phyloP scores from a whole-genome alignment of 345 rosid species.

The Lumnitzera racemosa region DNA sequence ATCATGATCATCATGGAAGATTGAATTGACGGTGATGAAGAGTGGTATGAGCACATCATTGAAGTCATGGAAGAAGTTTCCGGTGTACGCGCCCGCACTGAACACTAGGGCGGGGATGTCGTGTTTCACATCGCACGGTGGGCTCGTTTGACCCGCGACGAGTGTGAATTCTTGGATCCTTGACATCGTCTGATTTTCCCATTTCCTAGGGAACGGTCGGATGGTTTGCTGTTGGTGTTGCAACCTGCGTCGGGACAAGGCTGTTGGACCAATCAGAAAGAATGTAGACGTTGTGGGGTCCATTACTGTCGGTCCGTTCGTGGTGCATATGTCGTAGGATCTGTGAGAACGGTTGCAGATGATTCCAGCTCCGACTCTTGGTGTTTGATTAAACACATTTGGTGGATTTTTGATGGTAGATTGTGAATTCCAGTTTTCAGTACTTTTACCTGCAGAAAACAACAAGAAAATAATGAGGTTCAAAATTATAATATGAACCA shows the following conservation, averaged over 20 bases:
- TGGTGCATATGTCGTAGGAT: slow-evolving; percentile 26
- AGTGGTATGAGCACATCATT: slow-evolving; percentile 26
- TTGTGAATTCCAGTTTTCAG: too few relatives aligned
- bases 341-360: slow-evolving; percentile 27
- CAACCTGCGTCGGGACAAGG: background rate
- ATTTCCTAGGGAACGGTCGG: slow-evolving; percentile 34
- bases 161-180: slow-evolving; percentile 25
- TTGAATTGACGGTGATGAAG: slow-evolving; percentile 25
- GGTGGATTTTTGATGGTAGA: too few relatives aligned
- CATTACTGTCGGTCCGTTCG: slow-evolving; percentile 23
- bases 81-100: slow-evolving; percentile 28
- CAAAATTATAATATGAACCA: too few relatives aligned
- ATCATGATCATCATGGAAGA: slow-evolving; percentile 13
- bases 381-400: too few relatives aligned
- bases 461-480: too few relatives aligned
- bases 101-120: slow-evolving; percentile 21
- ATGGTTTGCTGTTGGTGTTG: slow-evolving; percentile 11
- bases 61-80: slow-evolving; percentile 36
- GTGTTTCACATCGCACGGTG: slow-evolving; percentile 21
- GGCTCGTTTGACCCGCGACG: slow-evolving; percentile 11
- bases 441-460: too few relatives aligned
- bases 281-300: slow-evolving; percentile 23
- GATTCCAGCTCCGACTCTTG: slow-evolving; percentile 5
- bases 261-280: slow-evolving; percentile 9
- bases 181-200: slow-evolving; percentile 22